A percentile compares a stretch with the other conserved stretches of the same genome.
Conservation (phyloP, 2,329 filamentous ascomycete genomes). For the Ceratocystis colombiana region DNA sequence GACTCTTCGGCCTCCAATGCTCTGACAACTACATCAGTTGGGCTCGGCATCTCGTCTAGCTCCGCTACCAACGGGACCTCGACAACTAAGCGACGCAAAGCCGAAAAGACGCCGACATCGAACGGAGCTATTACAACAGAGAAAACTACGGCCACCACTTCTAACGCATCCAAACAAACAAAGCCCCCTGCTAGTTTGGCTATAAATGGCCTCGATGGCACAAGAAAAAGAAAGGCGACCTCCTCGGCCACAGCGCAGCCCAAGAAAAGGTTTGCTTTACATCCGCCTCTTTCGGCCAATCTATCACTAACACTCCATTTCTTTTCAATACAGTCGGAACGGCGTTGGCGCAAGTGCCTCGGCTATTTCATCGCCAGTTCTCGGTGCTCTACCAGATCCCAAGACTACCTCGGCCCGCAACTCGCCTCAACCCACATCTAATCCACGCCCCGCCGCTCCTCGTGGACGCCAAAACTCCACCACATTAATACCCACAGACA, state of each 20-base stretch:
- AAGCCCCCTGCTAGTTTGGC: constrained; percentile 54
- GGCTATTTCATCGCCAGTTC: constrained; percentile 64
- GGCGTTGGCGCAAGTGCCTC: constrained; percentile 50
- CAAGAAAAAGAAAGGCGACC: constrained; percentile 61
- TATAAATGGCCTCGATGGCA: constrained; percentile 56
- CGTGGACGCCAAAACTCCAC: constrained; percentile 67
- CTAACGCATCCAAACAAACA: constrained; percentile 39
- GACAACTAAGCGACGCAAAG: constrained; percentile 66
- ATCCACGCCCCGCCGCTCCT: constrained; percentile 54
- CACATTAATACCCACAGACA: constrained; percentile 45
- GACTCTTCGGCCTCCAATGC: constrained; percentile 41
- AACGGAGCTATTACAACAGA: constrained; percentile 2
- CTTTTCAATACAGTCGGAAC: constrained; percentile 31
- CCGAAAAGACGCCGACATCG: constrained; percentile 49
- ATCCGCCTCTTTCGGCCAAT: background rate
- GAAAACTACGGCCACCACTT: constrained; percentile 41
- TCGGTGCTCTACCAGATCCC: constrained; percentile 55
- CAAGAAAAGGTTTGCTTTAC: constrained; percentile 62
- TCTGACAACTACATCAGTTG: constrained; percentile 45
- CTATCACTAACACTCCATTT: constrained; percentile 11
- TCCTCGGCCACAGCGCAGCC: constrained; percentile 55
- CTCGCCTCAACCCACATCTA: constrained; percentile 29
- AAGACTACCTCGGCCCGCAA: constrained; percentile 35
- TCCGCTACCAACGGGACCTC: constrained; percentile 36
- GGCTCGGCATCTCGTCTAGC: constrained; percentile 53